These are phyloP conservation scores for Trebouxia gelatinosa DNA, from an alignment of 163 green algal species.

Conservation along the genomic window DNA sequence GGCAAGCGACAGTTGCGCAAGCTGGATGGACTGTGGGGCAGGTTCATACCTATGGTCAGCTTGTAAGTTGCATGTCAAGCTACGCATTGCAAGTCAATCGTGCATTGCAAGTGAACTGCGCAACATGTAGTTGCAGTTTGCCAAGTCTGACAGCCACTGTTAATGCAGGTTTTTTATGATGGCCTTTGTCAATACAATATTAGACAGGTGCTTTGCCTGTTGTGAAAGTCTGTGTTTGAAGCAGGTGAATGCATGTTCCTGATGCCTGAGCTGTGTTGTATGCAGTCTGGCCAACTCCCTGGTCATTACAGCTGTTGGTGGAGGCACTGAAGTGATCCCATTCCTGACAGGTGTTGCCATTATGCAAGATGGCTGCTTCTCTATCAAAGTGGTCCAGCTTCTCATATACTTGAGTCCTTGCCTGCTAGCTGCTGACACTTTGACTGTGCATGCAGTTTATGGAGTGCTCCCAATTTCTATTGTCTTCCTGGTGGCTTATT, in stretches of 20 bases:
- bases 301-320: slow-evolving; percentile 85
- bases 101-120: background rate
- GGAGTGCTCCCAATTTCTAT: slow-evolving; percentile 84
- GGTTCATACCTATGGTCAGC: slow-evolving; percentile 73
- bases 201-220: slow-evolving; percentile 64
- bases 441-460: slow-evolving; percentile 76
- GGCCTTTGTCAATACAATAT: slow-evolving; percentile 93
- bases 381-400: background rate
- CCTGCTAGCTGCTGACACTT: background rate
- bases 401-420: background rate
- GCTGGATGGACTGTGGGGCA: slow-evolving; percentile 25
- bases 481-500: slow-evolving; percentile 87
- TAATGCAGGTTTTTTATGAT: slow-evolving; percentile 76
- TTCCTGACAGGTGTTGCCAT: slow-evolving; percentile 71
- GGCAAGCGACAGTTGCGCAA: slow-evolving; percentile 8
- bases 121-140: background rate
- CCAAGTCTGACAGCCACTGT: too few species aligned
- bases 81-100: slow-evolving; percentile 33
- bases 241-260: background rate
- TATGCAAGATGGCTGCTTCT: too few species aligned
- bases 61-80: slow-evolving; percentile 35
- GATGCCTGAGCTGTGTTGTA: background rate
- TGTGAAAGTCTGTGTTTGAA: background rate
- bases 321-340: slow-evolving; percentile 71
- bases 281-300: slow-evolving; percentile 83